A percentile compares a stretch with the other conserved stretches of the same genome.
These are phyloP conservation scores for Sanghuangporus sanghuang DNA, from an alignment of 1,284 basidiomycete genomes.

Conservation along the genomic window DNA sequence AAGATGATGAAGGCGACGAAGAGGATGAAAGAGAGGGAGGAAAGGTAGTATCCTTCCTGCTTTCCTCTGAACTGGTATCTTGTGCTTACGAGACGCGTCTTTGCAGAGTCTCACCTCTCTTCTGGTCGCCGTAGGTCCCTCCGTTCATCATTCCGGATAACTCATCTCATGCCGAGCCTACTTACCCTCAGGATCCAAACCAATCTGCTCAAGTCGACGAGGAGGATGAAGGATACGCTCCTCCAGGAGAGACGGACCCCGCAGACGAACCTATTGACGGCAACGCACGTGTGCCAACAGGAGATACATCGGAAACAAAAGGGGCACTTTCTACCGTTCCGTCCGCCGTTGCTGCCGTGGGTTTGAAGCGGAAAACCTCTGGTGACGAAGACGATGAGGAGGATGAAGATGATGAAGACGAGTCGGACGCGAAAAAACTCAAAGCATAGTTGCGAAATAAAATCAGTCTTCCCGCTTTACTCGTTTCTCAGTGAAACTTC, in stretches of 20 bases:
- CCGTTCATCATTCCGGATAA: not conserved
- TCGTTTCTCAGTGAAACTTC: not conserved
- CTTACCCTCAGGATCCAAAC: constrained; percentile 2
- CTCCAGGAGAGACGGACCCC: constrained; percentile 16
- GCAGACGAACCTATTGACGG: constrained; percentile 16
- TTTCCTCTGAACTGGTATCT: not conserved
- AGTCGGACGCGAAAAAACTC: constrained; percentile 12
- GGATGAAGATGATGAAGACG: constrained; percentile 10
- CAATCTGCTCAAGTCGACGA: constrained; percentile 6
- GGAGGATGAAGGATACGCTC: constrained; percentile 15
- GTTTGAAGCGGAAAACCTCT: constrained; percentile 16
- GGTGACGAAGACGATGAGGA: constrained; percentile 14
- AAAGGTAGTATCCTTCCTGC: not conserved
- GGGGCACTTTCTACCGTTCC: not conserved
- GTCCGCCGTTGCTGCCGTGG: not conserved
- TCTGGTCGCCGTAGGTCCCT: constrained; percentile 12
- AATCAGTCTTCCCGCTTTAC: not conserved
- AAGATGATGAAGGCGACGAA: constrained; percentile 11
- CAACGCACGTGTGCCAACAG: constrained; percentile 1
- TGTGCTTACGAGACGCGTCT: not conserved
- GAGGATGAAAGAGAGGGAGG: not conserved
- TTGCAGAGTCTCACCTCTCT: constrained; percentile 13
- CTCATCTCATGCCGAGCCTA: not conserved
- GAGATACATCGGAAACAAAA: not conserved
- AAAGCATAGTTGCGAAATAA: not conserved